Evolutionary conservation across 2,329 filamentous ascomycete species (phyloP).

Genomic region (Periconia sp.): DNA sequence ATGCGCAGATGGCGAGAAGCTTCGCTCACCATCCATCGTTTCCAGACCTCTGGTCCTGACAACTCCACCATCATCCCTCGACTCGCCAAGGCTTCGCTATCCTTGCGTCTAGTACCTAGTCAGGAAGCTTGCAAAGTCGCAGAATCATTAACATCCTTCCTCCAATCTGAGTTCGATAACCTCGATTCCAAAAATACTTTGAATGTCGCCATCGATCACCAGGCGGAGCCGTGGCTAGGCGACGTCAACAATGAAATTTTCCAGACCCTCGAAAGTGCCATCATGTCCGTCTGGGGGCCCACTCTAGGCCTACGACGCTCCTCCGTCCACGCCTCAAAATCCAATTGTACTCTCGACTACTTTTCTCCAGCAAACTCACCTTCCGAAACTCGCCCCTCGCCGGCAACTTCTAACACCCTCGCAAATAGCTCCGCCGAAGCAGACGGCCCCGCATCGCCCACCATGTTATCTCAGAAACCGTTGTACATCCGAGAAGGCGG

Average conservation of each 20-base stretch:
- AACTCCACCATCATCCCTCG: conserved; percentile 92
- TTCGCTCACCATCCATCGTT: conserved; percentile 89
- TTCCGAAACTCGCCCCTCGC: conserved; percentile 31
- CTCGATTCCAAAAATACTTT: conserved; percentile 83
- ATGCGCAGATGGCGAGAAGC: conserved; percentile 97
- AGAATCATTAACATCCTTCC: conserved; percentile 68
- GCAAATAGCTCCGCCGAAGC: conserved; percentile 49
- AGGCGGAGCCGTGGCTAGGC: conserved; percentile 94
- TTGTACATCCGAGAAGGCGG: conserved; percentile 96
- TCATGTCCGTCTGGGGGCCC: conserved; percentile 82
- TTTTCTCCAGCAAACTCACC: conserved; percentile 3
- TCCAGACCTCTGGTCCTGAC: conserved; percentile 86
- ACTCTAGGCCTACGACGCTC: conserved; percentile 43
- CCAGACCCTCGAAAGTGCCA: conserved; percentile 81
- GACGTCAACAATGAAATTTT: conserved; percentile 92
- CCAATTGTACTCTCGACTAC: conserved; percentile 12
- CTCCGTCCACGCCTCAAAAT: conserved; percentile 9
- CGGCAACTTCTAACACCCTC: conserved; percentile 59
- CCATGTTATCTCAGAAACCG: conserved; percentile 59
- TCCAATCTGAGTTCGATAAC: conserved; percentile 72
- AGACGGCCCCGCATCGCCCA: conserved; percentile 10
- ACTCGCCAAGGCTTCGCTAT: conserved; percentile 85
- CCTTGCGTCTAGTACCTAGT: conserved; percentile 89
- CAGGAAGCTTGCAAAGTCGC: conserved; percentile 85
- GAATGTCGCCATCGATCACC: conserved; percentile 84